phyloP scores from a whole-genome alignment of 768 basidiomycete genomes.

The Kwoniella europaea region DNA sequence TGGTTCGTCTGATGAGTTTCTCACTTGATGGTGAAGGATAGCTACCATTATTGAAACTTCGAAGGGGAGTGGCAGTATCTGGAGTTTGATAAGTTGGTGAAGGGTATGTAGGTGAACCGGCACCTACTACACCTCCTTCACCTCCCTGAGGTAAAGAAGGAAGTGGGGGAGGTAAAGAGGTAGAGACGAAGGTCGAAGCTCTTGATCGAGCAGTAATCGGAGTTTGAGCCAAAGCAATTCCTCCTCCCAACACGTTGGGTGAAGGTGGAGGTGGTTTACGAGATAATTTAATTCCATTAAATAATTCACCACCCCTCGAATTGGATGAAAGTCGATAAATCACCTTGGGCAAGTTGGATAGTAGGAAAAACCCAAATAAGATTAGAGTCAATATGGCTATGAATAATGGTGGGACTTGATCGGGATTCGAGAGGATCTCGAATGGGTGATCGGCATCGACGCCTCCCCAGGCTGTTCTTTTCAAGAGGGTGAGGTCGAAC shows the following conservation, averaged over 20 bases:
- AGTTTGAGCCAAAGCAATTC: constrained; percentile 15
- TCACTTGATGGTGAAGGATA: constrained; percentile 15
- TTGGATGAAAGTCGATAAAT: constrained; percentile 6
- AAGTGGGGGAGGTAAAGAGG: not conserved
- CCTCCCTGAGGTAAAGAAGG: not conserved
- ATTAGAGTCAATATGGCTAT: not conserved
- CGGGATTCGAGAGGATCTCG: constrained; percentile 17
- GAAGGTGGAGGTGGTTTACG: constrained; percentile 11
- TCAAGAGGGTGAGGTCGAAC: not conserved
- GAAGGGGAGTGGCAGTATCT: constrained; percentile 4
- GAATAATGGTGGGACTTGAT: constrained; percentile 10
- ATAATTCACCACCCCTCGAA: constrained; percentile 4
- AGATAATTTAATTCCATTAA: constrained; percentile 13
- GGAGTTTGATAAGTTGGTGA: constrained; percentile 16
- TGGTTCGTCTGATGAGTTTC: not conserved
- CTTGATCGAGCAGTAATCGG: constrained; percentile 12
- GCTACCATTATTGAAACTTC: constrained; percentile 4
- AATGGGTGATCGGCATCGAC: constrained; percentile 18
- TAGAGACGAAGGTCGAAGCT: constrained; percentile 1
- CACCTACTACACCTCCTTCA: not conserved
- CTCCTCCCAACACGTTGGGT: not conserved
- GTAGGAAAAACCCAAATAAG: constrained; percentile 7
- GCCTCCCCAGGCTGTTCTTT: constrained; percentile 15
- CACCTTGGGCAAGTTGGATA: constrained; percentile 11
- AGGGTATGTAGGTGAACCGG: constrained; percentile 14